These are phyloP conservation scores for Backusella sp. DNA, from an alignment of 192 early-diverging fungal genomes.

Conservation along the genomic window DNA sequence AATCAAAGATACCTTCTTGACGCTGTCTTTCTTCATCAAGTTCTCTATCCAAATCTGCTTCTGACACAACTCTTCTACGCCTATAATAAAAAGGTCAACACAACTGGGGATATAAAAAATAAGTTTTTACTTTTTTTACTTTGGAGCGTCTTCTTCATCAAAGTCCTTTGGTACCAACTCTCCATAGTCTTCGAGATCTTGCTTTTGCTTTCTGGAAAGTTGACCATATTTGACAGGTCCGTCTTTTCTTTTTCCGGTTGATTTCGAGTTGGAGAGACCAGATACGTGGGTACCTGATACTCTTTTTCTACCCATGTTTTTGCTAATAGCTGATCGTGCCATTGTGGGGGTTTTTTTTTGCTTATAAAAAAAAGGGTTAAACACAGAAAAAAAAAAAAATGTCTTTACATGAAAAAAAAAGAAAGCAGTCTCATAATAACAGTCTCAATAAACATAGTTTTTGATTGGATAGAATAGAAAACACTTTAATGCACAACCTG, in stretches of 20 bases:
- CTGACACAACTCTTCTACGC: constrained; percentile 45
- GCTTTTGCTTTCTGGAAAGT: constrained; percentile 46
- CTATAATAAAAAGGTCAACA: constrained; percentile 3
- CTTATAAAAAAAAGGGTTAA: neutral
- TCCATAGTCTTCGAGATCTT: constrained; percentile 68
- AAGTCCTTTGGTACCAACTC: constrained; percentile 58
- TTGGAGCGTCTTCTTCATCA: constrained; percentile 29
- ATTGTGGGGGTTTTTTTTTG: neutral
- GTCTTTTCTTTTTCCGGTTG: constrained; percentile 30
- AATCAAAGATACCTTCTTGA: constrained; percentile 37
- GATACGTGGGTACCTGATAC: constrained; percentile 22
- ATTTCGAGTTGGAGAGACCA: constrained; percentile 30
- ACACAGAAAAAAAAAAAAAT: neutral
- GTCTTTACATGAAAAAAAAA: neutral
- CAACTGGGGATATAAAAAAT: no score
- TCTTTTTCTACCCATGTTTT: constrained; percentile 18
- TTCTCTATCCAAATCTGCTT: constrained; percentile 51
- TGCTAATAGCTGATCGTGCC: constrained; percentile 30
- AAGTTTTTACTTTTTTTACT: no score
- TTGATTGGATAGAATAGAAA: no score
- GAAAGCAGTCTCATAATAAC: neutral
- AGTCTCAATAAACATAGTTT: neutral
- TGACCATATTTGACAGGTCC: constrained; percentile 43
- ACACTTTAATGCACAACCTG: neutral
- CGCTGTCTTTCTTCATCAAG: constrained; percentile 31